Percentiles rank a stretch among this genome's conserved stretches.
phyloP scores from a whole-genome alignment of 2,329 filamentous ascomycete genomes.

The Dryadomyces quercivorus region DNA sequence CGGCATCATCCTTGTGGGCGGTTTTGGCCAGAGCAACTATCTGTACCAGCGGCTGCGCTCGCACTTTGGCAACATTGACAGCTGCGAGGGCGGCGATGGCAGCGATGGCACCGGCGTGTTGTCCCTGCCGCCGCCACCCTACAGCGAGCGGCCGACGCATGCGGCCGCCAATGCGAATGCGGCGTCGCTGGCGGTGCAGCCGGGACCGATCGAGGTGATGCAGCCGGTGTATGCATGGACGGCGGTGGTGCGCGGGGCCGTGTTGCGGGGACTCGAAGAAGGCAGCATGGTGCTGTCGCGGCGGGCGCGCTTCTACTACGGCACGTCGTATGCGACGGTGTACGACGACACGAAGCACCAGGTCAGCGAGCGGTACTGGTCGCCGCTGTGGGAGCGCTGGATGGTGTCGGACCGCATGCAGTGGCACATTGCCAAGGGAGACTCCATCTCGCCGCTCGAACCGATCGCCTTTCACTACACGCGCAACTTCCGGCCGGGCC shows the following conservation, averaged over 20 bases:
- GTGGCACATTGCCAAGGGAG: conserved; percentile 74
- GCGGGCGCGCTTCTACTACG: conserved; percentile 65
- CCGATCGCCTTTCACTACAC: conserved; percentile 79
- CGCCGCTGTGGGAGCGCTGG: conserved; percentile 67
- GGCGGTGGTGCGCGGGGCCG: conserved; percentile 65
- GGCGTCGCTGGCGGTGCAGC: conserved; percentile 17
- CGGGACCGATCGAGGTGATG: conserved; percentile 61
- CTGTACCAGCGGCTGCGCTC: conserved; percentile 58
- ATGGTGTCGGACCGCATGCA: conserved; percentile 78
- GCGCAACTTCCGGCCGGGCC: conserved; percentile 68
- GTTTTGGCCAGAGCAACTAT: conserved; percentile 70
- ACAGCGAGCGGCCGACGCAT: conserved; percentile 61
- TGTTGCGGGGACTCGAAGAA: conserved; percentile 55
- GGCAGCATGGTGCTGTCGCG: conserved; percentile 69
- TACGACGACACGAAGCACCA: conserved; percentile 67
- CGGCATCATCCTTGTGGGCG: conserved; percentile 71
- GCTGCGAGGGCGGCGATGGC: background rate
- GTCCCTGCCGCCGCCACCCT: conserved; percentile 44
- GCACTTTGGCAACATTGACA: conserved; percentile 39
- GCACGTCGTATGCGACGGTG: conserved; percentile 69
- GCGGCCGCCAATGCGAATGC: conserved; percentile 20
- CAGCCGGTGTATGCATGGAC: conserved; percentile 76
- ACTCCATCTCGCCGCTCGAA: conserved; percentile 58
- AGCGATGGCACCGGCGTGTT: conserved; percentile 10
- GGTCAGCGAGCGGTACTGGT: conserved; percentile 66